phyloP scores from a whole-genome alignment of 331 rosid species.

The Saraca asoca region DNA sequence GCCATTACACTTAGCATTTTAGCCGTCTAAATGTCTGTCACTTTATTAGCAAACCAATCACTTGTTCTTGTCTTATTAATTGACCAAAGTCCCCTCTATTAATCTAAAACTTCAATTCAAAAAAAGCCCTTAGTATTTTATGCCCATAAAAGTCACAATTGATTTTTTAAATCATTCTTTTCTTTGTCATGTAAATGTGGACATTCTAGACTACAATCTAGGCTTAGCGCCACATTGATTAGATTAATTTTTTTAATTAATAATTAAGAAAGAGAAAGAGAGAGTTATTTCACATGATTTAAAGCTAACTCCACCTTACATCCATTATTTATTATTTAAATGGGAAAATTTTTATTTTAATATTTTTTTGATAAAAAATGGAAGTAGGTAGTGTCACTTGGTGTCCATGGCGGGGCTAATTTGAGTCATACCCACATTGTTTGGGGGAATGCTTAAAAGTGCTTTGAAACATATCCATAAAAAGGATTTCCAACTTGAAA shows the following conservation, averaged over 20 bases:
- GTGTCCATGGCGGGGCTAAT: constrained; percentile 56
- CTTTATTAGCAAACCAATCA: constrained; percentile 48
- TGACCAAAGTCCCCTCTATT: constrained; percentile 45
- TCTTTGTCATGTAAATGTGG: constrained; percentile 18
- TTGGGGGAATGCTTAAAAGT: constrained; percentile 37
- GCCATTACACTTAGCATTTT: constrained; percentile 26
- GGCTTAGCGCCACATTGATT: constrained; percentile 41
- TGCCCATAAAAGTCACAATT: constrained; percentile 30
- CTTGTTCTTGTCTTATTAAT: constrained; percentile 59
- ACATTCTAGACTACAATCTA: constrained; percentile 47
- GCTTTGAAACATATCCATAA: constrained; percentile 51
- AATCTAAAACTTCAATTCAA: constrained; percentile 33
- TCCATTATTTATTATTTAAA: constrained; percentile 31
- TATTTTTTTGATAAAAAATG: constrained; percentile 34
- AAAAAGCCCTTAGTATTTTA: constrained; percentile 11
- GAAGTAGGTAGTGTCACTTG: constrained; percentile 65
- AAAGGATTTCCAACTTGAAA: constrained; percentile 52
- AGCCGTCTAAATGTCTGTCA: constrained; percentile 47
- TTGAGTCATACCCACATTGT: constrained; percentile 58
- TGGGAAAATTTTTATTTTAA: not conserved
- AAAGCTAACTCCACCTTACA: constrained; percentile 63
- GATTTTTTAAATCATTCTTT: constrained; percentile 20
- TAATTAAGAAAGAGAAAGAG: constrained; percentile 18
- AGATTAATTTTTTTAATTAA: constrained; percentile 17
- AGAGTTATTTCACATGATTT: constrained; percentile 58